Base-by-base conservation (phyloP, 73 alveolate species). In the Tetrahymena thermophila region DNA sequence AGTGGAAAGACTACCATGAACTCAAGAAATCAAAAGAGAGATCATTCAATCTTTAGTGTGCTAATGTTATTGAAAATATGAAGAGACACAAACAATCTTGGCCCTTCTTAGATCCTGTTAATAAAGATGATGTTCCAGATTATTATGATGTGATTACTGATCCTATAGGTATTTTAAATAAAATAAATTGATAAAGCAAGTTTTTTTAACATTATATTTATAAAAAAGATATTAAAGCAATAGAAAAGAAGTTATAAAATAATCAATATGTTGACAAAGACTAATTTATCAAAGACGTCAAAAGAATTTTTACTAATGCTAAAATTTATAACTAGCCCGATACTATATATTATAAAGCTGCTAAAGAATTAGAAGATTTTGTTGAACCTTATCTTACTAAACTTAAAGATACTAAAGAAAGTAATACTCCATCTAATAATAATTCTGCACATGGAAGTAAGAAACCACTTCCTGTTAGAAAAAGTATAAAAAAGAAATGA, bases 41-140 rank as follows among this genome's bases (percentile, higher is more conserved):
- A 94, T 96, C 98, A 35, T 98, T 98, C 85, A 96, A 94, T 40
- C 85, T 93, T 23, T 95, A 96, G 28, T 96, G 95, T 93, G 56
- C 95, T 56, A 85, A 94, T 58, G 95, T 96, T 16, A 89, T 96
- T 34, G 98, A 96, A 28, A 50, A 85, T 28, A 96, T 96, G 98
- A 94, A 57, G 43, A 94, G 93, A 84, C 95, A 96, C 93, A 94
- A 94, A 35, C 83, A 95, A 25, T 93, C 97, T n/a, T 97, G 99
- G 98, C 99, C 99, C 7, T 98, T 98, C 95, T 93, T 97, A 57
- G 97, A 98, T 94, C 99, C 99, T 3, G 99, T 99, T 7, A 96
- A 96, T 85, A 94, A 93, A 50, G 98, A 96, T 34, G 97, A 97
- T 94, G 99, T 98, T 0, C 99, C 99, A 14, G 99, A 98, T 95